Base-by-base conservation (phyloP, 192 early-diverging fungal genomes). In the Linnemannia schmuckeri region DNA sequence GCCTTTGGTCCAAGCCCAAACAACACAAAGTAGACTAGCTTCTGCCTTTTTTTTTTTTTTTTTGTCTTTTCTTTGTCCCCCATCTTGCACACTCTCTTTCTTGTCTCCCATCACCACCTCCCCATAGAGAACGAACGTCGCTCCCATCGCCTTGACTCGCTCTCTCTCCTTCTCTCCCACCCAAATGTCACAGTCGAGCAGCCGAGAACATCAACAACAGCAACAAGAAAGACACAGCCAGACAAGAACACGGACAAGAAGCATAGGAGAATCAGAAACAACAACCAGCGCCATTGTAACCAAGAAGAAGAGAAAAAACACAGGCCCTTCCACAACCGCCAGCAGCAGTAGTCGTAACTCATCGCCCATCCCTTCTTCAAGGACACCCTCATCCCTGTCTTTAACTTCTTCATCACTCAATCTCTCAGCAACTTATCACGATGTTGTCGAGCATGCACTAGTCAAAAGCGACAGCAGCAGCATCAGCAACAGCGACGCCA, bases 131-230 rank as follows among this genome's bases (percentile, higher is more conserved):
- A 52, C 15, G 18, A 52, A 52, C 49, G 3, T 17, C 18, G 5
- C 49, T 6, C 49, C 49, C 49, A 52, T 20, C 20, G 49, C 49
- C 49, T 52, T 52, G 49, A 52, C 49, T 52, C 49, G 49, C 49
- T 52, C 49, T 52, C 49, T 52, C 5, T 18, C 47, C 4, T 18
- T 52, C 49, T 52, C 15, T 52, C 30, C 61, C 30, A 66, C 27
- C 33, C 61, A 66, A 66, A 66, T 66, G 61, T 66, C 61, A 66
- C 61, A 66, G 61, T 35, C 61, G 61, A 30, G 61, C 61, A 66
- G 61, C 30, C n/a, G 30, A 66, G 61, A 66, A 66, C 61, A 63
- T 13, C 61, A 63, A 63, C 61, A 63, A 10, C 61, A 66, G 13
- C 61, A 66, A 33, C 61, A 66, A 30, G 8, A 57, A 66, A 30